Conservation (phyloP, 1,284 basidiomycete genomes). For the Filobasidium uniguttulatum region DNA sequence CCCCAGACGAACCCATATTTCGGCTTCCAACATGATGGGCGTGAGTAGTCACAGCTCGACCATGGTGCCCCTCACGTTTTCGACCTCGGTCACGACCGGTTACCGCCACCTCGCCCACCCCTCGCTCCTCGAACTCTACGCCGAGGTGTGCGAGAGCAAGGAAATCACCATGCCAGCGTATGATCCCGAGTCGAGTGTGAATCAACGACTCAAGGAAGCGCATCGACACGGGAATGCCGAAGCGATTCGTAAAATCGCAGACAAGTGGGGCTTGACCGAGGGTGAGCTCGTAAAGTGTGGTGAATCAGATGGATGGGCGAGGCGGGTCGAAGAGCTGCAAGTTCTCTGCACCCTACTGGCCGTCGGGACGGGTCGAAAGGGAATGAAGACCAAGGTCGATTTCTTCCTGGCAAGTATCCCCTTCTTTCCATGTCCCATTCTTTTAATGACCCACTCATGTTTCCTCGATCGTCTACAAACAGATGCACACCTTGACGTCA, state of each 20-base stretch:
- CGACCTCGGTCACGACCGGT: not conserved
- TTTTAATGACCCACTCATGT: not conserved
- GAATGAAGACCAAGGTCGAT: conserved; percentile 46
- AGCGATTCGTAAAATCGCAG: conserved; percentile 43
- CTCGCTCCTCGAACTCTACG: conserved; percentile 24
- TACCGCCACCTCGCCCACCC: conserved; percentile 5
- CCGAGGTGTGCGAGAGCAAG: conserved; percentile 14
- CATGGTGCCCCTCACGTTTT: not conserved
- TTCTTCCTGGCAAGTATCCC: conserved; percentile 45
- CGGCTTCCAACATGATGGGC: not conserved
- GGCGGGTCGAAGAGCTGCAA: conserved; percentile 45
- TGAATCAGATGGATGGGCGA: conserved; percentile 26
- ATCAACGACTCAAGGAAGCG: conserved; percentile 36
- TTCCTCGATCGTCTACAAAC: not conserved
- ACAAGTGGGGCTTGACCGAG: conserved; percentile 42
- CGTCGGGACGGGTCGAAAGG: conserved; percentile 43
- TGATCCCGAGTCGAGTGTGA: conserved; percentile 43
- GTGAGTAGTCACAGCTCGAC: not conserved
- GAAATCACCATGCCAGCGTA: conserved; percentile 44
- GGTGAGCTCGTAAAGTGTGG: conserved; percentile 35
- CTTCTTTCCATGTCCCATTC: not conserved
- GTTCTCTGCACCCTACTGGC: conserved; percentile 45
- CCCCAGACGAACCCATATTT: not conserved
- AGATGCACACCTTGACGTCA: conserved; percentile 53
- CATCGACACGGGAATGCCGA: conserved; percentile 38